Evolutionary conservation across 257 asterid species (phyloP).

Genomic region (Cordia subcordata): DNA sequence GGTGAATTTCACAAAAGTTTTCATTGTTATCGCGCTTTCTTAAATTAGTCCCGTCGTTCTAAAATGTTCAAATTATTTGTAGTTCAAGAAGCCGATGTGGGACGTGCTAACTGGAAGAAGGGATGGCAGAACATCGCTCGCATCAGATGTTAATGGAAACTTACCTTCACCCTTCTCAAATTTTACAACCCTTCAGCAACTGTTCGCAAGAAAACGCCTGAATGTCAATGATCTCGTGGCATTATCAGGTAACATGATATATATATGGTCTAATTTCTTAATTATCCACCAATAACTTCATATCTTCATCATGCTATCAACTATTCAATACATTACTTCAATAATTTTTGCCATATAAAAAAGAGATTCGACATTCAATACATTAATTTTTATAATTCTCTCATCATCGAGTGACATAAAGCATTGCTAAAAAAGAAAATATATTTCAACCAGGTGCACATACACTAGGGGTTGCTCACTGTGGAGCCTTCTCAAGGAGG

Average conservation of each 20-base stretch:
- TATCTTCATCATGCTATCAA: too few species aligned
- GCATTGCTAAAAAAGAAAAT: not conserved
- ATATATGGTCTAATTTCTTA: not conserved
- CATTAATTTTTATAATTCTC: too few species aligned
- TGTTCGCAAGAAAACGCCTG: slow-evolving; percentile 28
- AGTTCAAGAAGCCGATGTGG: slow-evolving; percentile 28
- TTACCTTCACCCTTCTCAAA: slow-evolving; percentile 48
- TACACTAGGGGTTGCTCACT: slow-evolving; percentile 54
- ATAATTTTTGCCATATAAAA: too few species aligned
- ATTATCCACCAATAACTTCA: too few species aligned
- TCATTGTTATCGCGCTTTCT: too few species aligned
- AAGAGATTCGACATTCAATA: too few species aligned
- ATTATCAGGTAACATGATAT: slow-evolving; percentile 59
- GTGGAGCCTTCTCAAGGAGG: slow-evolving; percentile 46
- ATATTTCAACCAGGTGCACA: slow-evolving; percentile 38
- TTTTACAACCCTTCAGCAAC: slow-evolving; percentile 27
- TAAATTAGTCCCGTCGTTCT: too few species aligned
- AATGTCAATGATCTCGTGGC: slow-evolving; percentile 41
- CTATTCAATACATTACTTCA: too few species aligned
- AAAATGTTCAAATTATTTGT: not conserved
- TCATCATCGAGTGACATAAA: too few species aligned
- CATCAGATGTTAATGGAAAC: slow-evolving; percentile 24
- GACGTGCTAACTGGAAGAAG: slow-evolving; percentile 47
- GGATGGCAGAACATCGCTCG: slow-evolving; percentile 39
- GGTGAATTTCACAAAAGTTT: too few species aligned